These are phyloP conservation scores for Suhomyces bolitotheri DNA, from an alignment of 1,139 yeast genomes.

Conservation along the genomic window DNA sequence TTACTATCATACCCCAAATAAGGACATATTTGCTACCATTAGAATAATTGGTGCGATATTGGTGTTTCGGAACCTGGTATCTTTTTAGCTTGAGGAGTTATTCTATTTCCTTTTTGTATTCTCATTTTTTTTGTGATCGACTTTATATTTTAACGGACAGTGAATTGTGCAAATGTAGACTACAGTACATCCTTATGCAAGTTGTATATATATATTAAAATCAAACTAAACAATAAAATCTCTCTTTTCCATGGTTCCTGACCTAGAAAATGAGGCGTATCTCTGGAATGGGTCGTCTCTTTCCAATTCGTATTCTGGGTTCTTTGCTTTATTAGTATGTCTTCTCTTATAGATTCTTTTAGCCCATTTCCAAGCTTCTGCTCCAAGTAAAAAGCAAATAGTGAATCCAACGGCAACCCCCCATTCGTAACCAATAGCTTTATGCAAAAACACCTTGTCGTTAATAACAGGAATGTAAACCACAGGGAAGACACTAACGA, in stretches of 20 bases:
- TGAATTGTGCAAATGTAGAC: too few species aligned
- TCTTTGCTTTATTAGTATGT: constrained; percentile 17
- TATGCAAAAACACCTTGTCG: constrained; percentile 29
- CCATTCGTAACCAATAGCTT: constrained; percentile 30
- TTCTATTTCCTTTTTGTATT: constrained; percentile 7
- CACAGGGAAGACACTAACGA: constrained; percentile 28
- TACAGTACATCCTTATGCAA: too few species aligned
- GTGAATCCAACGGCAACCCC: constrained; percentile 27
- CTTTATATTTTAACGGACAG: constrained; percentile 4
- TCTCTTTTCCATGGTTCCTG: constrained; percentile 23
- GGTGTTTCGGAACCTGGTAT: constrained; percentile 3
- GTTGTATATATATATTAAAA: too few species aligned
- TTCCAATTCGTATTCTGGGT: constrained; percentile 32
- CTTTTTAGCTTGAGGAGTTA: constrained; percentile 1
- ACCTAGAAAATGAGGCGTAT: constrained; percentile 28
- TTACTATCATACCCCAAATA: constrained; percentile 1
- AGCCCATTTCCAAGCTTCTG: constrained; percentile 29
- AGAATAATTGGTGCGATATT: constrained; percentile 3
- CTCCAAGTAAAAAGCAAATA: constrained; percentile 23
- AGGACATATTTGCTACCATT: background rate
- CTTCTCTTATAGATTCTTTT: constrained; percentile 24
- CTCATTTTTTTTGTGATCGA: constrained; percentile 7
- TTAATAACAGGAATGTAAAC: constrained; percentile 32
- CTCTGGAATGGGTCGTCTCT: constrained; percentile 29
- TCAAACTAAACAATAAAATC: constrained; percentile 4